Evolutionary conservation across 108 stramenopile species (phyloP).

Genomic region (Conticribra guillardii): DNA sequence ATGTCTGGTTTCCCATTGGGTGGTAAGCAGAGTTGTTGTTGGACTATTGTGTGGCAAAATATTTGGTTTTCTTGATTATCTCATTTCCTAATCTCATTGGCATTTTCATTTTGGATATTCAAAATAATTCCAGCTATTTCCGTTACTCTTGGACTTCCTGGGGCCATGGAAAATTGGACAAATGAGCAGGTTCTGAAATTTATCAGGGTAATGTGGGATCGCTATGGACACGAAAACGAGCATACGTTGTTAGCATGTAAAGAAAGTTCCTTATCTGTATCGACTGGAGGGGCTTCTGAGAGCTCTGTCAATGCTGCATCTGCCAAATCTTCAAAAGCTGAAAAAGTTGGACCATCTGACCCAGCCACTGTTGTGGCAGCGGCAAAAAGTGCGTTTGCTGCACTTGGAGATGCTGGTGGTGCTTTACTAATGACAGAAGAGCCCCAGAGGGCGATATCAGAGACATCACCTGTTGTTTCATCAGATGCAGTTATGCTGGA

Average conservation of each 20-base stretch:
- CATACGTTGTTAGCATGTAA: not conserved
- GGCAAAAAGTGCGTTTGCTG: conserved; percentile 72
- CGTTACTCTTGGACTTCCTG: conserved; percentile 76
- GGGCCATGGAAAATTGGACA: conserved; percentile 74
- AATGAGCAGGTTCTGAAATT: conserved; percentile 84
- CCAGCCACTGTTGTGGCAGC: conserved; percentile 80
- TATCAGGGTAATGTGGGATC: conserved; percentile 81
- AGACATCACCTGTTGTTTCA: conserved; percentile 66
- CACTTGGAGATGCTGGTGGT: conserved; percentile 63
- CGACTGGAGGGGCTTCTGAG: conserved; percentile 17
- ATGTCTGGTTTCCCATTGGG: conserved; percentile 80
- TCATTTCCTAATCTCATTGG: too few relatives aligned
- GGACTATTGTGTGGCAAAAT: too few relatives aligned
- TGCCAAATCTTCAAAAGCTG: conserved; percentile 15
- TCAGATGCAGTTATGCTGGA: conserved; percentile 76
- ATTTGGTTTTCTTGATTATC: too few relatives aligned
- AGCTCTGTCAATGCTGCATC: conserved; percentile 3
- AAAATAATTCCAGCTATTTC: conserved; percentile 56
- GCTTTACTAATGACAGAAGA: conserved; percentile 64
- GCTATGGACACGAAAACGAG: conserved; percentile 47
- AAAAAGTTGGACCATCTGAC: conserved; percentile 66
- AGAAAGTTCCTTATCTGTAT: conserved; percentile 3
- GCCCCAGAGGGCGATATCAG: conserved; percentile 51
- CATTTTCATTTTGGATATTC: conserved; percentile 13
- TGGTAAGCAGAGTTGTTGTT: too few relatives aligned